Evolutionary conservation across 768 basidiomycete genomes (phyloP).

Genomic region (Calocera cornea): DNA sequence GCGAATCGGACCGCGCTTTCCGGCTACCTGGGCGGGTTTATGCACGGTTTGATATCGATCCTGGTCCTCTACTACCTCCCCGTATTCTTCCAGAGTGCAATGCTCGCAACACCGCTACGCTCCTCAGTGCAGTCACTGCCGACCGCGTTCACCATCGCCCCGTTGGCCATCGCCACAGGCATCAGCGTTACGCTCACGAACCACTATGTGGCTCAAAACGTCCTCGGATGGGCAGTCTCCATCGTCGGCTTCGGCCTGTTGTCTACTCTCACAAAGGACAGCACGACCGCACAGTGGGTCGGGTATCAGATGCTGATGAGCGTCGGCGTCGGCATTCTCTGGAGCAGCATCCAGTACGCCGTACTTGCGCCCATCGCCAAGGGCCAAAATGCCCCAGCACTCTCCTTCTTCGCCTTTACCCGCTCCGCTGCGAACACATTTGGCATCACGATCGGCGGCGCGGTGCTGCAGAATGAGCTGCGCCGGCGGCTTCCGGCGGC

Average conservation of each 20-base stretch:
- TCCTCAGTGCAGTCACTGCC: constrained; percentile 2
- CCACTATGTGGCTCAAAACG: background rate
- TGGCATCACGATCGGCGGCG: constrained; percentile 27
- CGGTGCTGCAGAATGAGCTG: constrained; percentile 29
- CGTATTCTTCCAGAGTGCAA: constrained; percentile 19
- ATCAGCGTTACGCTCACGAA: background rate
- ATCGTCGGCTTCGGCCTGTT: background rate
- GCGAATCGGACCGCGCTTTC: constrained; percentile 20
- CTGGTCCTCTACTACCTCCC: constrained; percentile 13
- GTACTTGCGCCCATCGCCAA: constrained; percentile 18
- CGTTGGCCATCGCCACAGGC: background rate
- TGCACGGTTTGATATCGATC: constrained; percentile 14
- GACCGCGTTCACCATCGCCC: background rate
- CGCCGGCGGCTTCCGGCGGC: constrained; percentile 18
- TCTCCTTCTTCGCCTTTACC: constrained; percentile 12
- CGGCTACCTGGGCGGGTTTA: constrained; percentile 17
- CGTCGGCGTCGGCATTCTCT: constrained; percentile 18
- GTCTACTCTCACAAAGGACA: background rate
- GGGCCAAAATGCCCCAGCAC: constrained; percentile 17
- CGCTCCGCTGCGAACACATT: constrained; percentile 15
- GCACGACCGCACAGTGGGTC: background rate
- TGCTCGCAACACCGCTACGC: constrained; percentile 9
- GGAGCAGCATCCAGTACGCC: constrained; percentile 16
- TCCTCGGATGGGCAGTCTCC: background rate
- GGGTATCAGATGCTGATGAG: constrained; percentile 3